phyloP scores from a whole-genome alignment of 805 yeast species.

The Scheffersomyces spartinae region DNA sequence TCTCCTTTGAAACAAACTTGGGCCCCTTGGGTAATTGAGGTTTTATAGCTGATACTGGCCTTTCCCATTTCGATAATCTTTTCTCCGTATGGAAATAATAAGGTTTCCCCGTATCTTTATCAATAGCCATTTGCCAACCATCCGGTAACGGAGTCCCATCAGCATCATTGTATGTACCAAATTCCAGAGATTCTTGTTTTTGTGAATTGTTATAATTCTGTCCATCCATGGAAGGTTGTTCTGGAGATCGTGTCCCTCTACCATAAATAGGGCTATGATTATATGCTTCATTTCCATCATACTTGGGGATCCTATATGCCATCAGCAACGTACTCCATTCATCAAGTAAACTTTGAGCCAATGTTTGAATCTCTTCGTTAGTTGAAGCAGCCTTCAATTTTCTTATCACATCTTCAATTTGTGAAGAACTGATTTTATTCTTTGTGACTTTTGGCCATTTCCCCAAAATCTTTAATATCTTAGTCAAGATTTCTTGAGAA shows the following conservation, averaged over 20 bases:
- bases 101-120: slow-evolving; percentile 27
- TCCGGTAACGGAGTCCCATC: slow-evolving; percentile 34
- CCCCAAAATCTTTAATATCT: slow-evolving; percentile 46
- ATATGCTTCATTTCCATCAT: too few species aligned
- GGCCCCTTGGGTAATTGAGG: slow-evolving; percentile 7
- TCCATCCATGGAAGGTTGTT: too few species aligned
- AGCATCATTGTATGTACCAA: slow-evolving; percentile 3
- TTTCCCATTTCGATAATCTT: slow-evolving; percentile 47
- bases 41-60: slow-evolving; percentile 31
- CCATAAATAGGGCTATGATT: too few species aligned
- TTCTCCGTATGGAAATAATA: slow-evolving; percentile 46
- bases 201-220: too few species aligned
- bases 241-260: slow-evolving; percentile 12
- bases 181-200: too few species aligned
- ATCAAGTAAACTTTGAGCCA: slow-evolving; percentile 36
- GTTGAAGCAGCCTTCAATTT: slow-evolving; percentile 18
- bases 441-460: slow-evolving; percentile 39
- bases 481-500: too few species aligned
- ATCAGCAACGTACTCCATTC: slow-evolving; percentile 68
- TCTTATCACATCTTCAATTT: slow-evolving; percentile 53
- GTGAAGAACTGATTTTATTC: slow-evolving; percentile 65
- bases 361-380: slow-evolving; percentile 16
- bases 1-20: not conserved
- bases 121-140: slow-evolving; percentile 56
- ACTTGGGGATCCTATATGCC: slow-evolving; percentile 79